These are phyloP conservation scores for Fraxinus excelsior DNA, from an alignment of 257 asterid species.

Conservation along the genomic window DNA sequence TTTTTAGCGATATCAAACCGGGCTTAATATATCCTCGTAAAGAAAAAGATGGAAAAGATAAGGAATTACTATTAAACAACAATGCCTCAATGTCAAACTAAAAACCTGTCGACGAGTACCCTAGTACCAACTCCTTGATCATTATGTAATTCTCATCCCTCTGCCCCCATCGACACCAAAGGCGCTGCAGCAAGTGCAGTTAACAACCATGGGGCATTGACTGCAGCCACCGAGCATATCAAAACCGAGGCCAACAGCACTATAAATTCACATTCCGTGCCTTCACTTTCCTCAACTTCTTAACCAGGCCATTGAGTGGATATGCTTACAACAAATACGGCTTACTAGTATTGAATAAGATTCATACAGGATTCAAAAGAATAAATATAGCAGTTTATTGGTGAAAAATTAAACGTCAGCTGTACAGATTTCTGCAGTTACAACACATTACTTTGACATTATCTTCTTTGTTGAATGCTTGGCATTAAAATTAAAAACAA, in stretches of 20 bases:
- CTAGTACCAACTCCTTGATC: slow-evolving; percentile 57
- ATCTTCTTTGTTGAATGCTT: neutral
- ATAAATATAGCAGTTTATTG: too few species aligned
- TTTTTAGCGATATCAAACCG: too few species aligned
- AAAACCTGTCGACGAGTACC: slow-evolving; percentile 53
- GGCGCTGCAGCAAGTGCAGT: slow-evolving; percentile 80
- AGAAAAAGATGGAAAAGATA: too few species aligned
- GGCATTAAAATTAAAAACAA: too few species aligned
- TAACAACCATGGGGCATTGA: slow-evolving; percentile 74
- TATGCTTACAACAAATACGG: too few species aligned
- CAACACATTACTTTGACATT: neutral
- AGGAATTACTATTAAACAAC: slow-evolving; percentile 6
- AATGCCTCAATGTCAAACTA: slow-evolving; percentile 53
- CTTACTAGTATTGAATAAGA: too few species aligned
- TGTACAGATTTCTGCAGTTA: too few species aligned
- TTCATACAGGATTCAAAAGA: too few species aligned
- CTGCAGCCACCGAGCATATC: slow-evolving; percentile 74
- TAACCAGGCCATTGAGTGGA: slow-evolving; percentile 36
- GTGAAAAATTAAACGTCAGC: too few species aligned
- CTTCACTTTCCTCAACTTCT: slow-evolving; percentile 47
- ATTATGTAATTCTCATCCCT: slow-evolving; percentile 54
- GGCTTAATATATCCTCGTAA: too few species aligned
- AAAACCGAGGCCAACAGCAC: slow-evolving; percentile 62
- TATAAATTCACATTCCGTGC: slow-evolving; percentile 61
- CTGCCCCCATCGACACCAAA: slow-evolving; percentile 64